phyloP scores from a whole-genome alignment of 2,329 filamentous ascomycete species.

The Lecanoromycetidae sp. region DNA sequence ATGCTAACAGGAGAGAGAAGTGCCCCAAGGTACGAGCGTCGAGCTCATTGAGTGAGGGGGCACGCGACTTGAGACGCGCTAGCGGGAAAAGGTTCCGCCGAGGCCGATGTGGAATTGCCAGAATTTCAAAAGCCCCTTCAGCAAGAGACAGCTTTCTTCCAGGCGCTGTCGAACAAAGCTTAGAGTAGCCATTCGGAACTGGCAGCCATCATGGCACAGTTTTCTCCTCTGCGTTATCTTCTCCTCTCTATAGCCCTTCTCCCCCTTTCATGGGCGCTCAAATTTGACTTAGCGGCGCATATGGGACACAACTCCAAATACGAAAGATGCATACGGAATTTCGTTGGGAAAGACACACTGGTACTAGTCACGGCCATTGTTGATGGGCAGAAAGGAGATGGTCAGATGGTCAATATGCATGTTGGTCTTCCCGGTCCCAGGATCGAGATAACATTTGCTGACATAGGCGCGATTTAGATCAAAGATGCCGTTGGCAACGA shows the following conservation, averaged over 20 bases:
- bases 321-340: slow-evolving; percentile 92
- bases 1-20: too few species aligned
- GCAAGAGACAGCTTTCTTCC: background rate
- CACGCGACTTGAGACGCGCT: too few species aligned
- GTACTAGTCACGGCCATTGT: slow-evolving; percentile 90
- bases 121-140: background rate
- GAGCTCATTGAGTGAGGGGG: too few species aligned
- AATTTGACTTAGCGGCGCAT: slow-evolving; percentile 75
- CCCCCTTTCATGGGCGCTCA: slow-evolving; percentile 52
- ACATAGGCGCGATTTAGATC: slow-evolving; percentile 47
- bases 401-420: slow-evolving; percentile 87
- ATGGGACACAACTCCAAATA: slow-evolving; percentile 50
- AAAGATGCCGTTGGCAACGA: slow-evolving; percentile 92
- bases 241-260: slow-evolving; percentile 17
- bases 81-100: too few species aligned
- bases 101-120: background rate
- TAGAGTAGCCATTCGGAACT: too few species aligned
- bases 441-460: background rate
- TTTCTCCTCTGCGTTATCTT: background rate
- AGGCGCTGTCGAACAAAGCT: background rate
- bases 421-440: slow-evolving; percentile 40
- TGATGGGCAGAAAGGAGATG: slow-evolving; percentile 77
- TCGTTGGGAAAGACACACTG: slow-evolving; percentile 79
- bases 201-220: slow-evolving; percentile 5
- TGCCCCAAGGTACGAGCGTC: too few species aligned